phyloP scores from a whole-genome alignment of 306 rosid species.

The Styphnolobium japonicum region DNA sequence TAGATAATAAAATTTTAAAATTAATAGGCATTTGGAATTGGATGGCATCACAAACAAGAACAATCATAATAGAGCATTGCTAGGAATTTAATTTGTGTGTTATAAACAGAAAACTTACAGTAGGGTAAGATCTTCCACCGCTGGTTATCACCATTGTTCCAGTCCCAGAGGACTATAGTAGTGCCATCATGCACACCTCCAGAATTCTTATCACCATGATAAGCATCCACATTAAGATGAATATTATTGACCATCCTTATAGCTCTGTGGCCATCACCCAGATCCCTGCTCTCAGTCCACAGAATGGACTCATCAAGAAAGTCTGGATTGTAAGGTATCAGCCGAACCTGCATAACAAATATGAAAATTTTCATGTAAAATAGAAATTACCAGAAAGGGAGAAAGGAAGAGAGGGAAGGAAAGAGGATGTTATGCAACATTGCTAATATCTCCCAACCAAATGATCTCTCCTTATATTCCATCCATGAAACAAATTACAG shows the following conservation, averaged over 20 bases:
- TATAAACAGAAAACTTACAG: slow-evolving; percentile 51
- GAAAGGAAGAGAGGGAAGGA: background rate
- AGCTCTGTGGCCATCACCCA: slow-evolving; percentile 64
- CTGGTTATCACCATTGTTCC: slow-evolving; percentile 87
- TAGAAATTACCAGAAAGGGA: background rate
- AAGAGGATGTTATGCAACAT: background rate
- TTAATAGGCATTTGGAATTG: background rate
- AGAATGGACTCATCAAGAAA: slow-evolving; percentile 70
- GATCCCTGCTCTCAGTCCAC: slow-evolving; percentile 75
- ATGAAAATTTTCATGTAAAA: background rate
- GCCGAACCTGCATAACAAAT: slow-evolving; percentile 56
- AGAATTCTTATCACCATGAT: slow-evolving; percentile 70
- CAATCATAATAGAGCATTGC: background rate
- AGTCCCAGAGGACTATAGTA: slow-evolving; percentile 64
- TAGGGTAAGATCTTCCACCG: slow-evolving; percentile 66
- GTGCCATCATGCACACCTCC: slow-evolving; percentile 92
- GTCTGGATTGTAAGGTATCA: slow-evolving; percentile 53
- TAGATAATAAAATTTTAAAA: background rate
- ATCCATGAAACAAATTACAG: background rate
- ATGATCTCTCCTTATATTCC: background rate
- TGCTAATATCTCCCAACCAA: background rate
- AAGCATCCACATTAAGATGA: slow-evolving; percentile 75
- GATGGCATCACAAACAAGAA: background rate
- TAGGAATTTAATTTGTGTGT: background rate
- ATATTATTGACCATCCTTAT: slow-evolving; percentile 80